Evolutionary conservation across 257 asterid species (phyloP), one percentile per base, ranked within the genome.

Genomic region (Nicotiana knightiana): DNA sequence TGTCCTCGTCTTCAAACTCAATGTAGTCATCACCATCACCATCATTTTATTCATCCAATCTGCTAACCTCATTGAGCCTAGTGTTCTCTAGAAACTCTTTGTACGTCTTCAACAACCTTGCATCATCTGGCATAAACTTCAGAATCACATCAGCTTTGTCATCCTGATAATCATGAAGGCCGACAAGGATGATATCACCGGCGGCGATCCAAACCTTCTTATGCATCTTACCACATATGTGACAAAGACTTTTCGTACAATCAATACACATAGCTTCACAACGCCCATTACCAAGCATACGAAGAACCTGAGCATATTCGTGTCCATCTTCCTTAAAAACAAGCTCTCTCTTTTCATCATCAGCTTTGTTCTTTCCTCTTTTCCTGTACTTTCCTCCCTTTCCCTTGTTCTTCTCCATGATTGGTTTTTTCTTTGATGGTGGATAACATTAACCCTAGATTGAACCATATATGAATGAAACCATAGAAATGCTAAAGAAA

Each of bases 331-430:
- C 98, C 86, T 93, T 95, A 88, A 92, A 95, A 1, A 95, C 97
- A 2, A 95, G 94, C 91, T 95, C 99, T 64, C 99, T 85, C 89
- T 93, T 95, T 92, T 92, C 98, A 24, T 95, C 99, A 3, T 95
- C 99, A 15, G 97, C 97, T 68, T 93, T 97, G 89, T 95, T 95
- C 94, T 93, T 95, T 1, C 99, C 99, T 70, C 98, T 91, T 93
- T 95, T 95, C 81, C 98, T 88, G 81, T 95, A 93, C 90, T 95
- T 95, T 3, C 98, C 98, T 92, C 99, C 98, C 94, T 95, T 95
- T 77, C 99, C 80, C 80, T 75, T 75, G 53, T 75, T 75, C 63
- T 75, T 75, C 63, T 63, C 63, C 80, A 75, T 75, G 79, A 71
- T 71, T 46, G 33, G 33, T 1, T 24, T 71, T 46, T 6, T 61